Evolutionary conservation across 73 alveolate species (phyloP), one percentile per base, ranked within the genome.

Genomic region (Paramecium primaurelia): DNA sequence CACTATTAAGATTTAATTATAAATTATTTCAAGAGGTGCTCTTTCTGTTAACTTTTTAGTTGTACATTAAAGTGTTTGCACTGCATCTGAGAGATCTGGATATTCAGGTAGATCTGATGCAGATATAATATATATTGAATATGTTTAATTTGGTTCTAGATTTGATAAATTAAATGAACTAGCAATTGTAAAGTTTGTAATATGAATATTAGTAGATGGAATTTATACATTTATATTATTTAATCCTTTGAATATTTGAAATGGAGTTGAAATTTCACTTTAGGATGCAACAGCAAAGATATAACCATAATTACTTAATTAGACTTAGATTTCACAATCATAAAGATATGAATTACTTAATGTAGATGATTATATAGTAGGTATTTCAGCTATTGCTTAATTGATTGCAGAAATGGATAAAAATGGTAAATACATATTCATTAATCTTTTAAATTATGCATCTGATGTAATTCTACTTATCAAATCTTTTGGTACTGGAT

Each of bases 81-180:
- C 49, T 38, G 28, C n/a, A 44, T 25, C 51, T 42, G 71, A 44
- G 16, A 80, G 58, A 26, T 80, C 91, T 3, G 91, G 91, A 45
- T 80, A 80, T 26, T 80, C 91, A 12, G 91, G 91, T 6, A 80
- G 45, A 80, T 80, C 91, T 80, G 91, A 80, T 7, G 91, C 91
- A 45, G 91, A 18, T 10, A 80, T 47, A 11, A 80, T 26, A 80
- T 80, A 80, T 6, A 80, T 80, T 8, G 49, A 44, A 49, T 80
- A 80, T n/a, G 91, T 80, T 25, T 20, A 10, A 44, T 80, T 80
- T 80, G 91, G 91, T 80, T 80, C 71, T 80, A 80, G 14, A 18
- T 80, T 80, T 8, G 47, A 26, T 20, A 80, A 40, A 45, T 49
- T 80, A 80, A 80, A 80, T 2, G 18, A 12, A 7, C 16, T 25